phyloP scores from a whole-genome alignment of 2,329 filamentous ascomycete genomes.

The Didymella sp. region DNA sequence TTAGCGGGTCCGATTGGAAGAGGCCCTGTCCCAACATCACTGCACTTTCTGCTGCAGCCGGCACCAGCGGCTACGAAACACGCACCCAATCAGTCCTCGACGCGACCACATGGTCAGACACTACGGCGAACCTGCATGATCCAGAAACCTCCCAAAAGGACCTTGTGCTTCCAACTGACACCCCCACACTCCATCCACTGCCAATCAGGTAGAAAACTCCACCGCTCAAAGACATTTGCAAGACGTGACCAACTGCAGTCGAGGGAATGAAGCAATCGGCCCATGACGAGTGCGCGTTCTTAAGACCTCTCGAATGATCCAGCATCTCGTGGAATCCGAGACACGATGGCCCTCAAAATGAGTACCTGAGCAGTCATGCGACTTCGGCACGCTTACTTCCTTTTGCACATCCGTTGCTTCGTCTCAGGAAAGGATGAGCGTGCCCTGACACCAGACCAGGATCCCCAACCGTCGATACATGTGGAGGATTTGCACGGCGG shows the following conservation, averaged over 20 bases:
- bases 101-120: constrained; percentile 19
- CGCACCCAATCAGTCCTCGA: constrained; percentile 14
- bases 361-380: constrained; percentile 22
- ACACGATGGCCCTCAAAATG: constrained; percentile 11
- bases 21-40: constrained; percentile 12
- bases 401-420: constrained; percentile 14
- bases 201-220: constrained; percentile 34
- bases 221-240: constrained; percentile 26
- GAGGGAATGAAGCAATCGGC: constrained; percentile 26
- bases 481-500: constrained; percentile 28
- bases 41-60: constrained; percentile 14
- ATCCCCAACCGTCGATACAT: constrained; percentile 21
- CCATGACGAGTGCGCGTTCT: constrained; percentile 16
- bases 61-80: constrained; percentile 21
- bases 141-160: constrained; percentile 27
- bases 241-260: constrained; percentile 37
- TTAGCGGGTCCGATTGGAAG: constrained; percentile 13
- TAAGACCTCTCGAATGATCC: constrained; percentile 16
- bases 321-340: constrained; percentile 24
- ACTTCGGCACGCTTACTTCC: constrained; percentile 15
- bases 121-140: constrained; percentile 31
- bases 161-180: constrained; percentile 20
- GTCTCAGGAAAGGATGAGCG: constrained; percentile 10
- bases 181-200: constrained; percentile 14
- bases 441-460: constrained; percentile 17